Conservation (phyloP, 306 rosid species). For the Benincasa hispida region DNA sequence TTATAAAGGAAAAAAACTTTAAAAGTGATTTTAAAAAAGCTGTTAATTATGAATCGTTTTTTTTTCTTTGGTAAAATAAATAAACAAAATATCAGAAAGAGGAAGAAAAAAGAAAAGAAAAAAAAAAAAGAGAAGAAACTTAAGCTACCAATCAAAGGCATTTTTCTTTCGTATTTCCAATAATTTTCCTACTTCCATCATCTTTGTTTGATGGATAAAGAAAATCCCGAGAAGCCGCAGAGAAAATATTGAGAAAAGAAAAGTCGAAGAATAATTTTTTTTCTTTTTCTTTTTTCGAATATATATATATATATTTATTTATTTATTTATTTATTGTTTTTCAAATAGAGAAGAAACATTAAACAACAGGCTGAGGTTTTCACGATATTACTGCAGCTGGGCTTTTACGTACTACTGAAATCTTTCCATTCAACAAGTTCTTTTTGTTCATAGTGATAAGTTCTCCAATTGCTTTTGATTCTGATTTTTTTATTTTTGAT, state of each 20-base stretch:
- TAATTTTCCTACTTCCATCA: neutral
- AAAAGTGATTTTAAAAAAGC: neutral
- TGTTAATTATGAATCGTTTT: neutral
- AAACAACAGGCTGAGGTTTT: neutral
- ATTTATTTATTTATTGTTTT: neutral
- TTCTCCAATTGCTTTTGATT: neutral
- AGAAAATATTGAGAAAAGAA: neutral
- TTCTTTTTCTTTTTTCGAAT: too few species aligned
- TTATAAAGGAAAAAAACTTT: neutral
- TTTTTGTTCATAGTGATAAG: neutral
- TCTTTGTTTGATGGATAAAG: neutral
- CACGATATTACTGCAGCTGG: neutral
- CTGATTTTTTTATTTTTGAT: neutral
- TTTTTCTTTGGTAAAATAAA: neutral
- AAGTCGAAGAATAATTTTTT: neutral
- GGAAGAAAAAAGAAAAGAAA: neutral
- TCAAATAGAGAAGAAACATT: neutral
- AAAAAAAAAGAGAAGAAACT: too few species aligned
- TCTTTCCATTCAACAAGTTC: neutral
- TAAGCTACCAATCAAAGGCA: neutral
- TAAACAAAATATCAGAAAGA: neutral
- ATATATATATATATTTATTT: neutral
- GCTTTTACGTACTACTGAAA: neutral
- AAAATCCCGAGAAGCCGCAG: neutral
- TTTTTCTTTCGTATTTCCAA: neutral